phyloP scores from a whole-genome alignment of 768 basidiomycete species.

The Lentinula raphanica region DNA sequence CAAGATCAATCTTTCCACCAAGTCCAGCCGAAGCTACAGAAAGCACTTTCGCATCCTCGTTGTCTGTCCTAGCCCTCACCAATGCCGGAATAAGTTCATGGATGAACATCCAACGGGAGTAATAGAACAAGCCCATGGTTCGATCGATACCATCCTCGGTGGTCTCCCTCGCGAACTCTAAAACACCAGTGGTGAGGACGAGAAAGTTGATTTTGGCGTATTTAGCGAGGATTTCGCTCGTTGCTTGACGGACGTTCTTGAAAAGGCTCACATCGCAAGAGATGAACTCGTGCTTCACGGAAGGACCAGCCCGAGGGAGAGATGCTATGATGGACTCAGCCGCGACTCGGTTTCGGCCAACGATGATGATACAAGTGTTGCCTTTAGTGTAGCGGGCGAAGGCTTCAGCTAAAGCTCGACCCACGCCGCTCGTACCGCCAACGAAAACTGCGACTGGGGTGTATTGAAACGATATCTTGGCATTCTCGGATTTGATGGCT shows the following conservation, averaged over 20 bases:
- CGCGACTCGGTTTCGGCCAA: constrained; percentile 27
- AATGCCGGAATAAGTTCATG: constrained; percentile 27
- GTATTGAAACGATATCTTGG: neutral
- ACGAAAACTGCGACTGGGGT: constrained; percentile 11
- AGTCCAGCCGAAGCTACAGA: constrained; percentile 20
- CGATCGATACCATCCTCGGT: constrained; percentile 27
- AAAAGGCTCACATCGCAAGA: constrained; percentile 27
- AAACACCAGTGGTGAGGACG: constrained; percentile 18
- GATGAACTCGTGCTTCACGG: constrained; percentile 25
- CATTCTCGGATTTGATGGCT: constrained; percentile 13
- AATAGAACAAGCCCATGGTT: constrained; percentile 28
- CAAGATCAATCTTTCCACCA: constrained; percentile 18
- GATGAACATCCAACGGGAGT: constrained; percentile 29
- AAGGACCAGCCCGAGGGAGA: too few relatives aligned
- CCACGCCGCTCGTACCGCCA: constrained; percentile 15
- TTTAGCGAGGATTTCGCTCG: constrained; percentile 18
- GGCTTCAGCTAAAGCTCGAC: constrained; percentile 24
- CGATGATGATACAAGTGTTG: constrained; percentile 28
- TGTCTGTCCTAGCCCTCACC: constrained; percentile 22
- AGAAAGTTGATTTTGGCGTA: constrained; percentile 21
- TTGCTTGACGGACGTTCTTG: constrained; percentile 22
- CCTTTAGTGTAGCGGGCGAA: constrained; percentile 29
- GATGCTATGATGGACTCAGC: constrained; percentile 18
- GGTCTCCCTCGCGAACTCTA: constrained; percentile 22
- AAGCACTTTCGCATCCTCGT: constrained; percentile 31